Evolutionary conservation across 2,329 filamentous ascomycete species (phyloP).

Genomic region (Diplocarpon mali): DNA sequence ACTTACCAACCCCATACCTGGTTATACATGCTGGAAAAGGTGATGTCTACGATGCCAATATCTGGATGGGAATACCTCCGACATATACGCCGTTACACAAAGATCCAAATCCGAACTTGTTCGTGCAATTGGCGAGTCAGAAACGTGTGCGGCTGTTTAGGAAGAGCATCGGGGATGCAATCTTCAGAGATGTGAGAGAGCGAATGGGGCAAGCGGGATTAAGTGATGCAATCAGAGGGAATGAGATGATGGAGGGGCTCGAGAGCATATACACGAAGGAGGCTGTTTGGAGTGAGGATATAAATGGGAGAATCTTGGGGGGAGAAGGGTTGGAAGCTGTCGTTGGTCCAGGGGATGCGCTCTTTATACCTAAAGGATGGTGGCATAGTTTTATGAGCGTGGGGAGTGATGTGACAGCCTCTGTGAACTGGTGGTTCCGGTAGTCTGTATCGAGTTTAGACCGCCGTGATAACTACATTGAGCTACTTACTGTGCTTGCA

Average conservation of each 20-base stretch:
- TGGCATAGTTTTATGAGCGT: conserved; percentile 73
- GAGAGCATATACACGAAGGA: conserved; percentile 57
- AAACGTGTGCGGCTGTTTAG: conserved; percentile 66
- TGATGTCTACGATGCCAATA: conserved; percentile 75
- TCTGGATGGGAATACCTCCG: conserved; percentile 81
- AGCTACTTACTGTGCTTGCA: too few species aligned
- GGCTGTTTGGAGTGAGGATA: conserved; percentile 51
- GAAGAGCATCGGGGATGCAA: conserved; percentile 47
- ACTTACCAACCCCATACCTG: conserved; percentile 57
- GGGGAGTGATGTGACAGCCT: conserved; percentile 32
- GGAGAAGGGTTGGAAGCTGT: conserved; percentile 28
- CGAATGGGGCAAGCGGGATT: conserved; percentile 29
- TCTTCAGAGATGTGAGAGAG: conserved; percentile 47
- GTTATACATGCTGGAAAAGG: conserved; percentile 56
- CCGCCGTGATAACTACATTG: background rate
- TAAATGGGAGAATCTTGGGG: background rate
- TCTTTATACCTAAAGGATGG: conserved; percentile 77
- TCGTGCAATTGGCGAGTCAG: conserved; percentile 65
- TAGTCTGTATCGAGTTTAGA: background rate
- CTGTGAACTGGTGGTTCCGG: conserved; percentile 34
- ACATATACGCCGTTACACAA: conserved; percentile 86
- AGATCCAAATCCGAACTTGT: conserved; percentile 90
- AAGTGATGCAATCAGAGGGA: conserved; percentile 44
- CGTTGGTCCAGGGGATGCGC: conserved; percentile 53
- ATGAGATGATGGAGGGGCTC: conserved; percentile 82